Evolutionary conservation across 2,329 filamentous ascomycete genomes (phyloP).

Genomic region (Neofusicoccum laricinum): DNA sequence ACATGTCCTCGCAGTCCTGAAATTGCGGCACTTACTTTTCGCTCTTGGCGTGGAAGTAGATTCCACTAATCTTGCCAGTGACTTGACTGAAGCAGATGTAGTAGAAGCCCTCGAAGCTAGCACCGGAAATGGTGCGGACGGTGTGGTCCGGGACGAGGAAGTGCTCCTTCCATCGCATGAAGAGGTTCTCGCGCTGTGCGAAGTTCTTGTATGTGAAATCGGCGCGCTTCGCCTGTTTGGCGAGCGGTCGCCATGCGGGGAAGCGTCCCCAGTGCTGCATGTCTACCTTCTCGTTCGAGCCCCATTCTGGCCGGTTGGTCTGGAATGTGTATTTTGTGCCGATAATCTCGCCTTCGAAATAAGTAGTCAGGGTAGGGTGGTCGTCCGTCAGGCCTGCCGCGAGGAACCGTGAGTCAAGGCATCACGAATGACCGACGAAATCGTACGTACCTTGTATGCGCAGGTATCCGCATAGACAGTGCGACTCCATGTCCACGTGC

Average conservation of each 20-base stretch:
- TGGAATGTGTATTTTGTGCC: conserved; percentile 92
- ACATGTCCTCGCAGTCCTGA: background rate
- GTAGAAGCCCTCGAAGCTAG: conserved; percentile 97
- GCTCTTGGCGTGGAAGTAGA: conserved; percentile 97
- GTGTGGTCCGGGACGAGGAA: conserved; percentile 95
- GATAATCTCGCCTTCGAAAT: conserved; percentile 97
- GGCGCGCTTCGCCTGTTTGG: conserved; percentile 57
- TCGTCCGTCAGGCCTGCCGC: conserved; percentile 80
- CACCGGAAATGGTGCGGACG: conserved; percentile 84
- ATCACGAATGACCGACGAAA: background rate
- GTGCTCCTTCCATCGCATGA: conserved; percentile 99
- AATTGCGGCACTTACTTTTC: conserved; percentile 71
- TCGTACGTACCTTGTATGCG: conserved; percentile 79
- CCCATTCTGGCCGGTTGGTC: conserved; percentile 87
- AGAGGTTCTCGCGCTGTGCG: conserved; percentile 80
- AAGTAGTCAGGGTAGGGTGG: conserved; percentile 95
- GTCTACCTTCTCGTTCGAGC: conserved; percentile 86
- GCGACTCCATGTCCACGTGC: conserved; percentile 90
- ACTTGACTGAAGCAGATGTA: conserved; percentile 98
- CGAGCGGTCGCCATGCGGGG: conserved; percentile 76
- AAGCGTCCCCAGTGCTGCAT: conserved; percentile 92
- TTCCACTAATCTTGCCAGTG: conserved; percentile 80
- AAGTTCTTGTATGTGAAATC: conserved; percentile 65
- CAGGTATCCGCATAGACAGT: conserved; percentile 90
- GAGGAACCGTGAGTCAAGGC: conserved; percentile 20